Evolutionary conservation across 192 early-diverging fungal genomes (phyloP).

Genomic region (Dissophora globulifera): DNA sequence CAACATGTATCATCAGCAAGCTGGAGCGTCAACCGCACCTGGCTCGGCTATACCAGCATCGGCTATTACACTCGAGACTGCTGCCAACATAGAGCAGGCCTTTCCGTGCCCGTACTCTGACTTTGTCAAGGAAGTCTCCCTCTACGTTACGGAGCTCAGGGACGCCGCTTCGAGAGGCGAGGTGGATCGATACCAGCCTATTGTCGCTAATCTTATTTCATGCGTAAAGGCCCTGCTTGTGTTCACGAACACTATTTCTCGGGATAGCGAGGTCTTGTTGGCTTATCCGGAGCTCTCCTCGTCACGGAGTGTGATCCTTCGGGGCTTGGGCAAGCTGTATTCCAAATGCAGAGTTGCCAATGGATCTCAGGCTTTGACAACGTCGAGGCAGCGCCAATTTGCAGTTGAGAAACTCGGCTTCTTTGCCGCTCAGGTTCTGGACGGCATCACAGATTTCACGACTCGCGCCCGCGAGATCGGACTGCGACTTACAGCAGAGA

Average conservation of each 20-base stretch:
- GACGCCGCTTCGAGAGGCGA: conserved; percentile 21
- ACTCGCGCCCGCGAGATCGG: conserved; percentile 34
- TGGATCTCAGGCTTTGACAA: conserved; percentile 26
- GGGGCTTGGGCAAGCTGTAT: conserved; percentile 40
- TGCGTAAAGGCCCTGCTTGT: conserved; percentile 32
- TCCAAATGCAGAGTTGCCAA: conserved; percentile 42
- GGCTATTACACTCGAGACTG: background rate
- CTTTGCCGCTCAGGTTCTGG: conserved; percentile 26
- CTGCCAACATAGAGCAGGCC: too few relatives aligned
- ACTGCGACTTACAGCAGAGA: conserved; percentile 17
- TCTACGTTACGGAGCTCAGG: conserved; percentile 27
- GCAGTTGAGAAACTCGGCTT: conserved; percentile 35
- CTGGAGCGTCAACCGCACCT: conserved; percentile 1
- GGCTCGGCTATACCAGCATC: background rate
- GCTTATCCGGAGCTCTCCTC: conserved; percentile 31
- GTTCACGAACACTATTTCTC: conserved; percentile 47
- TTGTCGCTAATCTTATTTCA: conserved; percentile 34
- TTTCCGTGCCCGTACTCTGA: conserved; percentile 29
- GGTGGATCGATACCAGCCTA: conserved; percentile 25
- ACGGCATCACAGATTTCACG: conserved; percentile 36
- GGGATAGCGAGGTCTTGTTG: conserved; percentile 32
- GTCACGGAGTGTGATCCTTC: conserved; percentile 30
- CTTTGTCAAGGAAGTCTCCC: conserved; percentile 25
- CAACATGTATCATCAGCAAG: conserved; percentile 23
- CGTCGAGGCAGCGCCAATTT: conserved; percentile 29